Conservation (phyloP, 257 asterid species). For the Jaltomata sinuosa region DNA sequence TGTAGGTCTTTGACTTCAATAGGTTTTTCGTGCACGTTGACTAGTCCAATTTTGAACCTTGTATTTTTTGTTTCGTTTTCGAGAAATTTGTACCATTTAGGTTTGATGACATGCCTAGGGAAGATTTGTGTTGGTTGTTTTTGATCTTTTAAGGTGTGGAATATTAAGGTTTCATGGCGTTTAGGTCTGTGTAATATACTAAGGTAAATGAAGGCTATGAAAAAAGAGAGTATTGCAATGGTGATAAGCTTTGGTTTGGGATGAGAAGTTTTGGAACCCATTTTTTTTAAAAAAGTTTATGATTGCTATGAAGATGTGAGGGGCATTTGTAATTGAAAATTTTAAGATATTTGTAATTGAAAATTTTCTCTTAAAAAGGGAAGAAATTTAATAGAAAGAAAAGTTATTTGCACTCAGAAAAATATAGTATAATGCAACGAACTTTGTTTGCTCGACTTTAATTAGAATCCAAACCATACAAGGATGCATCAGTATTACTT, state of each 20-base stretch:
- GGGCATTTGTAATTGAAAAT: background rate
- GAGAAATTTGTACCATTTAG: conserved; percentile 27
- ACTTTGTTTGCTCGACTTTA: background rate
- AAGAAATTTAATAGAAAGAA: background rate
- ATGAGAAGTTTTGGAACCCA: conserved; percentile 7
- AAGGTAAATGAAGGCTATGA: conserved; percentile 14
- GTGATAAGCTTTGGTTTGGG: conserved; percentile 6
- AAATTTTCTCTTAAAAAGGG: background rate
- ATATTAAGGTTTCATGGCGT: background rate
- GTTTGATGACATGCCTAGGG: conserved; percentile 1
- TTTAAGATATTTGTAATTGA: background rate
- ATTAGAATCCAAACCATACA: background rate
- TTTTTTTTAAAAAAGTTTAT: background rate
- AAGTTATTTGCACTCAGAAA: background rate
- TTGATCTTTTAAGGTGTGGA: background rate
- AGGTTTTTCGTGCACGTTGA: background rate
- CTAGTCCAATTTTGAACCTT: conserved; percentile 26
- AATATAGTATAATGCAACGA: background rate
- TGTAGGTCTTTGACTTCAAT: background rate
- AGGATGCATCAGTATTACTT: background rate
- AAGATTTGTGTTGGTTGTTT: conserved; percentile 2
- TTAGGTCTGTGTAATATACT: conserved; percentile 10
- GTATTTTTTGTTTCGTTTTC: background rate
- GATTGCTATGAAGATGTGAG: background rate
- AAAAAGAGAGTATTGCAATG: conserved; percentile 12